Evolutionary conservation across 371 early-diverging fungal species (phyloP).

Genomic region (Mucor saturninus): DNA sequence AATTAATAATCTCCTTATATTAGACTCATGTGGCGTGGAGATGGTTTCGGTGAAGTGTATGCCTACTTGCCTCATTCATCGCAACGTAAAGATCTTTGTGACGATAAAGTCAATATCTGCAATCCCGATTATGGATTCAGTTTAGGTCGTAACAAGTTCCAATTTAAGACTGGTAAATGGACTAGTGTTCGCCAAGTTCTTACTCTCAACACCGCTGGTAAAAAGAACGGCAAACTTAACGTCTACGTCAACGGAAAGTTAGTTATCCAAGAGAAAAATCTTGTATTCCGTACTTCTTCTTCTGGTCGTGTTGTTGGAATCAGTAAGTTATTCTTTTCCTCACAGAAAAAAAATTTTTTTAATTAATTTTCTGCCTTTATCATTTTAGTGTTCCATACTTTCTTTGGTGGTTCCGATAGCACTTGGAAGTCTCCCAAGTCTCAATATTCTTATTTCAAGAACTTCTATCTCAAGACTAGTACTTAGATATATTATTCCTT

Average conservation of each 20-base stretch:
- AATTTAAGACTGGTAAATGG: slow-evolving; percentile 62
- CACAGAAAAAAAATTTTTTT: neutral
- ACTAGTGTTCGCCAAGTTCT: slow-evolving; percentile 59
- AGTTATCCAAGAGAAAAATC: slow-evolving; percentile 6
- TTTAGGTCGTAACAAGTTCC: slow-evolving; percentile 63
- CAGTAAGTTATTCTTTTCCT: slow-evolving; percentile 12
- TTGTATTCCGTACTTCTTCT: slow-evolving; percentile 19
- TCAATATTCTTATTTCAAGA: slow-evolving; percentile 62
- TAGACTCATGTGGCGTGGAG: slow-evolving; percentile 65
- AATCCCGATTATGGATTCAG: slow-evolving; percentile 67
- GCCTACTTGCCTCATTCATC: slow-evolving; percentile 58
- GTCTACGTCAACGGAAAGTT: slow-evolving; percentile 27
- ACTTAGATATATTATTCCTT: neutral
- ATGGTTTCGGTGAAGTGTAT: slow-evolving; percentile 68
- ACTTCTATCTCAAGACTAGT: slow-evolving; percentile 35
- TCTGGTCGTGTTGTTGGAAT: slow-evolving; percentile 27
- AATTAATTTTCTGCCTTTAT: neutral
- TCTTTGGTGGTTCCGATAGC: slow-evolving; percentile 60
- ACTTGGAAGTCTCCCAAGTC: slow-evolving; percentile 55
- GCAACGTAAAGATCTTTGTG: slow-evolving; percentile 53
- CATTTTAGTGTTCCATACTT: slow-evolving; percentile 44
- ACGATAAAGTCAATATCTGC: slow-evolving; percentile 53
- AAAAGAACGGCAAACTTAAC: slow-evolving; percentile 48
- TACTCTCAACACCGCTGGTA: slow-evolving; percentile 58
- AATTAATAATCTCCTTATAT: neutral